phyloP scores from a whole-genome alignment of 129 eudicot species.

The Centrapalus pauciflorus region DNA sequence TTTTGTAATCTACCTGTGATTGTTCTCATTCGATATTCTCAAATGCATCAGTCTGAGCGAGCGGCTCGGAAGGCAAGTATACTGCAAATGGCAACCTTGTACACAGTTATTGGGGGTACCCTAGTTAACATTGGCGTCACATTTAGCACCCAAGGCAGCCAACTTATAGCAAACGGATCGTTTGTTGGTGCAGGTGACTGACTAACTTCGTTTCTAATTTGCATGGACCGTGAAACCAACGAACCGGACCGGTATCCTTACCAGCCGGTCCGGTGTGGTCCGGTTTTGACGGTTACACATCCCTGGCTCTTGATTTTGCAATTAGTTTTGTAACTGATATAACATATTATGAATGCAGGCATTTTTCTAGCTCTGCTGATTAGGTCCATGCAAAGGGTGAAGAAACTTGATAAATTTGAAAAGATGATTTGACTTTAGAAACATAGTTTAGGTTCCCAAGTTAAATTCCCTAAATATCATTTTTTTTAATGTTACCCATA shows the following conservation, averaged over 20 bases:
- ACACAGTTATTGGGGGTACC: constrained; percentile 75
- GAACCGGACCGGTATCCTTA: too few species aligned
- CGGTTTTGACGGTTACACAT: too few species aligned
- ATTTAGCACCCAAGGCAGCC: constrained; percentile 62
- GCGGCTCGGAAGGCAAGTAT: constrained; percentile 89
- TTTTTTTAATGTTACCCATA: constrained; percentile 22
- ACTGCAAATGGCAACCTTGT: constrained; percentile 90
- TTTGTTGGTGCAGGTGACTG: constrained; percentile 82
- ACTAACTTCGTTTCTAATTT: neutral
- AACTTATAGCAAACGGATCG: constrained; percentile 63
- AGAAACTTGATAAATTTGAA: constrained; percentile 82
- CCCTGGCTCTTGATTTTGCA: neutral
- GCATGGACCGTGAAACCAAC: too few species aligned
- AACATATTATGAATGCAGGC: constrained; percentile 47
- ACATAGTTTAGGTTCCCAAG: constrained; percentile 6
- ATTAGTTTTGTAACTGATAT: neutral
- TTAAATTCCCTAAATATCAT: constrained; percentile 14
- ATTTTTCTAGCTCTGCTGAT: constrained; percentile 52
- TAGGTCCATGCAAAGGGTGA: constrained; percentile 94
- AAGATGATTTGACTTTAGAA: constrained; percentile 46
- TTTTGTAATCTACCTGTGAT: neutral
- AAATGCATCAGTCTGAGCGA: constrained; percentile 72
- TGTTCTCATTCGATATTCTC: constrained; percentile 9
- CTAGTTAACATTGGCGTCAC: constrained; percentile 74
- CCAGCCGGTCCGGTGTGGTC: too few species aligned